phyloP scores from a whole-genome alignment of 2,329 filamentous ascomycete genomes.

The Penicillium paneum region DNA sequence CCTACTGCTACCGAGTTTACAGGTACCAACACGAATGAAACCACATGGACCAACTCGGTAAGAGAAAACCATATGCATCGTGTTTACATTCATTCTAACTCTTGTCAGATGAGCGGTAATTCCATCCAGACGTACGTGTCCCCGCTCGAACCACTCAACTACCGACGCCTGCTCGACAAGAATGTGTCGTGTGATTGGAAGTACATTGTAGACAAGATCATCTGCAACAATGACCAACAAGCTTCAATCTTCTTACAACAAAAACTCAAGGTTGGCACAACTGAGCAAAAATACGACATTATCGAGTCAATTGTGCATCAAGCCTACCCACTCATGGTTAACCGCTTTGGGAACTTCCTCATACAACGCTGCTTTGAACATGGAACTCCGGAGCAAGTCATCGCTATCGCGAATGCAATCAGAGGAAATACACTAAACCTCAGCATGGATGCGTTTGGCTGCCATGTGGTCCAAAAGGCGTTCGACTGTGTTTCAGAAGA shows the following conservation, averaged over 20 bases:
- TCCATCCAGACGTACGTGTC: constrained; percentile 74
- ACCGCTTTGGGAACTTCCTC: constrained; percentile 97
- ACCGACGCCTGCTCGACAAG: constrained; percentile 88
- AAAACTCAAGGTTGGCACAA: constrained; percentile 94
- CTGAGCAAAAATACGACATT: constrained; percentile 95
- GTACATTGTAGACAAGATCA: constrained; percentile 99
- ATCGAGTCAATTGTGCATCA: constrained; percentile 94
- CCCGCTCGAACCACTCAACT: constrained; percentile 89
- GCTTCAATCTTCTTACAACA: constrained; percentile 98
- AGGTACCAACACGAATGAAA: constrained; percentile 36
- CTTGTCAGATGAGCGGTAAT: constrained; percentile 39
- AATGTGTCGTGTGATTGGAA: constrained; percentile 99
- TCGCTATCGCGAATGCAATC: constrained; percentile 91
- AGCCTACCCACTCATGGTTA: constrained; percentile 94
- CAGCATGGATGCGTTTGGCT: constrained; percentile 98
- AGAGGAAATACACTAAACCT: constrained; percentile 89
- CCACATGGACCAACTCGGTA: constrained; percentile 48
- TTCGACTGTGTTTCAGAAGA: constrained; percentile 97
- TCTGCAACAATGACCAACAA: constrained; percentile 98
- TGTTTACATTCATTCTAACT: constrained; percentile 22
- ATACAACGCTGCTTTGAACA: constrained; percentile 99
- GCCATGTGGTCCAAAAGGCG: constrained; percentile 96
- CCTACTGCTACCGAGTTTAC: constrained; percentile 74
- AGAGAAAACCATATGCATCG: constrained; percentile 39
- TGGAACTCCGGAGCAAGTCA: constrained; percentile 87